Conservation (phyloP, 1,139 yeast genomes). For the Scheffersomyces parashehatae region DNA sequence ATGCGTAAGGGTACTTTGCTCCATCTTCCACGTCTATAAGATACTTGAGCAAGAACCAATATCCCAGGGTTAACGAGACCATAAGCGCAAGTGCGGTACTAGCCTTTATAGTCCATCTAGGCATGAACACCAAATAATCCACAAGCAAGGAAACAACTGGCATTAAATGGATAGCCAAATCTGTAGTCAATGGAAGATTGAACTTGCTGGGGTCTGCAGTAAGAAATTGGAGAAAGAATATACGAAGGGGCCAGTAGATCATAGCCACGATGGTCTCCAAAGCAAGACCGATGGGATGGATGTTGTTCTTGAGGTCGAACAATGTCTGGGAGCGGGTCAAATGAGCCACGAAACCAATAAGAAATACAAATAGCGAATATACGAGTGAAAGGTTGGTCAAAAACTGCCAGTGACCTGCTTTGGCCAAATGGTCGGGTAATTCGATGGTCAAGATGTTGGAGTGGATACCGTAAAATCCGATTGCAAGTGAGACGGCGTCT, state of each 20-base stretch:
- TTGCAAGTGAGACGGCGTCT: constrained; percentile 25
- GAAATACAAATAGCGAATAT: constrained; percentile 47
- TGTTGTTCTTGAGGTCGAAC: constrained; percentile 32
- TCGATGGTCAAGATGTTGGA: constrained; percentile 13
- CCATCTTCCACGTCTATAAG: constrained; percentile 50
- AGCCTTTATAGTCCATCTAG: constrained; percentile 40
- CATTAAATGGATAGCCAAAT: constrained; percentile 58
- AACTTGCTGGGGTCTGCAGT: constrained; percentile 31
- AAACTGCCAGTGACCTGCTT: constrained; percentile 69
- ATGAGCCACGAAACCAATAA: constrained; percentile 44
- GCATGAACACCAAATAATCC: constrained; percentile 60
- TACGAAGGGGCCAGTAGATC: constrained; percentile 66
- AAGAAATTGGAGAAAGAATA: constrained; percentile 47
- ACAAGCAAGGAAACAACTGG: constrained; percentile 53
- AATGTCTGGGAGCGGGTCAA: constrained; percentile 20
- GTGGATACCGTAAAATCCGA: constrained; percentile 34
- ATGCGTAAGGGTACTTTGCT: constrained; percentile 62
- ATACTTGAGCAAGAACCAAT: constrained; percentile 53
- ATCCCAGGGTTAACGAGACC: constrained; percentile 40
- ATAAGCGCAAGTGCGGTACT: constrained; percentile 43
- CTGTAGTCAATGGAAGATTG: constrained; percentile 49
- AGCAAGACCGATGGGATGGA: constrained; percentile 55
- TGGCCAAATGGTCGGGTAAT: constrained; percentile 49
- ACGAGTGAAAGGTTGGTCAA: constrained; percentile 60
- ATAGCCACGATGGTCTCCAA: constrained; percentile 59